Evolutionary conservation across 345 rosid species (phyloP).

Genomic region (Hibiscus mutabilis): DNA sequence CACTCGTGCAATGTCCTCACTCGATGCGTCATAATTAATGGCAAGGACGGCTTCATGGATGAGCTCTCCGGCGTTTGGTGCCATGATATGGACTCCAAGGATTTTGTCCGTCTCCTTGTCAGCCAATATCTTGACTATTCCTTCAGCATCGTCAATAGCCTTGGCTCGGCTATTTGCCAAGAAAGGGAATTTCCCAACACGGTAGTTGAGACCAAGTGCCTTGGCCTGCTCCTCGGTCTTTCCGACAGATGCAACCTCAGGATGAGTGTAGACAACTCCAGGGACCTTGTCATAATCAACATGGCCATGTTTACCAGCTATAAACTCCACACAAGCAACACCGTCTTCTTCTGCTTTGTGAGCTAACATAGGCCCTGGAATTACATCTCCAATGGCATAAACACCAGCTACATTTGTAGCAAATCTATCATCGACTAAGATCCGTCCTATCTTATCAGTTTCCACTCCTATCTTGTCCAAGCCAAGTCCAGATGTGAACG

Average conservation of each 20-base stretch:
- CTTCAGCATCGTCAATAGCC: conserved; percentile 93
- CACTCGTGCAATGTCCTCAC: conserved; percentile 94
- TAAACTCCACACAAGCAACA: conserved; percentile 93
- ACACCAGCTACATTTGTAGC: conserved; percentile 78
- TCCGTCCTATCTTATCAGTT: conserved; percentile 79
- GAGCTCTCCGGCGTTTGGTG: conserved; percentile 94
- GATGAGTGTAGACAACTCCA: conserved; percentile 95
- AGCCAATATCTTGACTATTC: conserved; percentile 83
- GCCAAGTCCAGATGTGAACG: conserved; percentile 88
- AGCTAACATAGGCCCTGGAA: conserved; percentile 98
- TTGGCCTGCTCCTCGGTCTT: conserved; percentile 98
- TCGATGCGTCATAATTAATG: conserved; percentile 71
- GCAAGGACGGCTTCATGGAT: conserved; percentile 96
- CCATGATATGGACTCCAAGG: conserved; percentile 91
- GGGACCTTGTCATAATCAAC: conserved; percentile 98
- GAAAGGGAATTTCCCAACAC: conserved; percentile 96
- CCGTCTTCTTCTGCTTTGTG: conserved; percentile 99
- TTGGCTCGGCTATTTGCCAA: conserved; percentile 98
- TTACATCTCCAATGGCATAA: conserved; percentile 90
- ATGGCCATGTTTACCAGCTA: conserved; percentile 95
- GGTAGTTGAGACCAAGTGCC: conserved; percentile 60
- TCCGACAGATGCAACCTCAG: conserved; percentile 97
- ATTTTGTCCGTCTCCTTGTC: conserved; percentile 97
- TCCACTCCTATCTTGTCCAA: conserved; percentile 89
- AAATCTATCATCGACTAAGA: conserved; percentile 74